Percentiles rank a stretch among this genome's conserved stretches.
phyloP scores from a whole-genome alignment of 345 rosid genomes.

The Capsella bursapastoris region DNA sequence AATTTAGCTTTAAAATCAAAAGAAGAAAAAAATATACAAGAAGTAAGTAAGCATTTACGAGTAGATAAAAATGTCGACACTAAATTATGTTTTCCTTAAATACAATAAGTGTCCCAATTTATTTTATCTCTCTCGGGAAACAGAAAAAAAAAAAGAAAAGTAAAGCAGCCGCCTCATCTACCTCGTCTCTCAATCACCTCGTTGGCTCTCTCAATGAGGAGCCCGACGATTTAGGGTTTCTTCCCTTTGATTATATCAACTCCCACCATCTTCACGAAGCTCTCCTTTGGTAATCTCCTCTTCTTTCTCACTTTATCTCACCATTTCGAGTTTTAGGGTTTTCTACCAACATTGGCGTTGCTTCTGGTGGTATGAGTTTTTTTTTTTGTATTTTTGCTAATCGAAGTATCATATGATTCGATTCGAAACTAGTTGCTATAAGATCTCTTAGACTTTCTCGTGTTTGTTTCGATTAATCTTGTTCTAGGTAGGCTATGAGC shows the following conservation, averaged over 20 bases:
- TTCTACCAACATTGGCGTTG: not conserved
- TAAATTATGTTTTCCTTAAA: conserved; percentile 1
- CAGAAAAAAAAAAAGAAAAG: not conserved
- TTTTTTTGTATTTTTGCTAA: not conserved
- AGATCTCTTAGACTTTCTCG: conserved; percentile 5
- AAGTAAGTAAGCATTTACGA: no score
- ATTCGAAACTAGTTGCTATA: conserved; percentile 2
- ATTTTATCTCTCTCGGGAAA: not conserved
- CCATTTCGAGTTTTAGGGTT: conserved; percentile 17
- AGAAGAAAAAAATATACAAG: not conserved
- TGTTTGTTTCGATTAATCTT: not conserved
- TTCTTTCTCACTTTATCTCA: not conserved
- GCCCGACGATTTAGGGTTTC: conserved; percentile 37
- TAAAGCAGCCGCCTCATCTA: conserved; percentile 38
- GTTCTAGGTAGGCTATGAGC: not conserved
- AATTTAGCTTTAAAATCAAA: not conserved
- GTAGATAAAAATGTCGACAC: conserved; percentile 16
- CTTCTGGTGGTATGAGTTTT: no score
- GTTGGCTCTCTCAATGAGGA: conserved; percentile 24
- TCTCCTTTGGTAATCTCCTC: conserved; percentile 21
- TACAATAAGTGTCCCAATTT: not conserved
- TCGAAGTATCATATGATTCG: not conserved
- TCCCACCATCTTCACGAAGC: not conserved
- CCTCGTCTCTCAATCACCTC: conserved; percentile 32
- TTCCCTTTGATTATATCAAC: not conserved